phyloP scores from a whole-genome alignment of 176 grass and related monocot species.

The Bonia amplexicaulis region DNA sequence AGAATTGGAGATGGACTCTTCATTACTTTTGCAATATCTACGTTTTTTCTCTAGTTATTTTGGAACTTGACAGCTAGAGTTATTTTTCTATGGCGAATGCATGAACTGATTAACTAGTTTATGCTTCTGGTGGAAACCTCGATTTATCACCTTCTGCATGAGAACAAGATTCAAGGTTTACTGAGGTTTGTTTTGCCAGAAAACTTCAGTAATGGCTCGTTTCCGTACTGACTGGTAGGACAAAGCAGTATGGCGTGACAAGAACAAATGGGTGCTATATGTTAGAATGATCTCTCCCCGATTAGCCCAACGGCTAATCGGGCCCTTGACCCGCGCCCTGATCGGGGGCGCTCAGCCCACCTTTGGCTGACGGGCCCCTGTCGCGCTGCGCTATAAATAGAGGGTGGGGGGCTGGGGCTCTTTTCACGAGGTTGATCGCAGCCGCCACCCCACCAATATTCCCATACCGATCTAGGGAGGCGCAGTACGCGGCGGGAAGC shows the following conservation, averaged over 20 bases:
- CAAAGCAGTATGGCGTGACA: background rate
- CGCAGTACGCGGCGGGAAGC: no score
- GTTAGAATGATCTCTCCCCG: no score
- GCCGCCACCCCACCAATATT: no score
- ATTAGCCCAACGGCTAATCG: no score
- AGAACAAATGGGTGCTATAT: background rate
- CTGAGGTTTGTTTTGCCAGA: background rate
- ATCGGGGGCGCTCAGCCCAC: no score
- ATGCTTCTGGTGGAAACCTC: background rate
- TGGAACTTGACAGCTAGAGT: background rate
- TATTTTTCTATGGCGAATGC: background rate
- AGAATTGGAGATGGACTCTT: background rate
- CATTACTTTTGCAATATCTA: background rate
- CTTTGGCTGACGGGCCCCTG: no score
- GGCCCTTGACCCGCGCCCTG: no score
- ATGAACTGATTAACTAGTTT: background rate
- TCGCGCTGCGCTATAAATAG: no score
- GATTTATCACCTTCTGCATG: background rate
- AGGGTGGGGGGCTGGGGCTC: no score
- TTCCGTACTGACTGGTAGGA: background rate
- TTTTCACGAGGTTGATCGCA: no score
- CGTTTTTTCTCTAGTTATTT: background rate
- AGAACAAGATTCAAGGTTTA: background rate
- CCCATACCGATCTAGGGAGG: no score
- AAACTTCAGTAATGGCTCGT: background rate